Percentiles rank a stretch among this genome's conserved stretches.
These are phyloP conservation scores for Pseudogymnoascus sp. DNA, from an alignment of 2,329 filamentous ascomycete genomes.

Conservation along the genomic window DNA sequence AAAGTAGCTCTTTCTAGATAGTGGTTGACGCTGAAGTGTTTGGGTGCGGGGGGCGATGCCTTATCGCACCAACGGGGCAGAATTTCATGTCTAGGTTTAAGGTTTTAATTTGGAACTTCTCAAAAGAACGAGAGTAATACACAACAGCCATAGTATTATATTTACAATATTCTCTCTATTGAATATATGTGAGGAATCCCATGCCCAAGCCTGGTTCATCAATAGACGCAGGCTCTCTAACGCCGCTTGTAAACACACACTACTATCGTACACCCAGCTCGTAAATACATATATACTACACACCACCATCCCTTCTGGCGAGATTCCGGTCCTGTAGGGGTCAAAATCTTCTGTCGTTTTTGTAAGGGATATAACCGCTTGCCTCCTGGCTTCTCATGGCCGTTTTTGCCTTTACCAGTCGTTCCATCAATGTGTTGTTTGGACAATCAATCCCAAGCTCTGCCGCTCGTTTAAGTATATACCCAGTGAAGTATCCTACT, in stretches of 20 bases:
- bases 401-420: constrained; percentile 65
- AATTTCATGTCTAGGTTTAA: constrained; percentile 3
- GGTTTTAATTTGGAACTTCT: neutral
- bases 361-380: constrained; percentile 23
- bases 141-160: constrained; percentile 6
- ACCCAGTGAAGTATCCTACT: constrained; percentile 81
- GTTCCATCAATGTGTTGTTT: constrained; percentile 64
- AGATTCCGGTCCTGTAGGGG: neutral
- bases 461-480: constrained; percentile 66
- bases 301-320: neutral
- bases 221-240: neutral
- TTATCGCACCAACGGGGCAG: neutral
- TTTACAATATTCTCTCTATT: neutral
- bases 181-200: neutral
- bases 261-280: constrained; percentile 3
- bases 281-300: constrained; percentile 7
- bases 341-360: constrained; percentile 1
- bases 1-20: neutral
- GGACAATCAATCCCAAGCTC: constrained; percentile 65
- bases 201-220: neutral
- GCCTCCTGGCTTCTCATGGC: constrained; percentile 19
- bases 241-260: neutral
- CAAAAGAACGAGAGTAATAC: neutral
- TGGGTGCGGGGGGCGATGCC: neutral
- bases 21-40: neutral